Conservation (phyloP, 306 rosid genomes). For the Biancaea sappan region DNA sequence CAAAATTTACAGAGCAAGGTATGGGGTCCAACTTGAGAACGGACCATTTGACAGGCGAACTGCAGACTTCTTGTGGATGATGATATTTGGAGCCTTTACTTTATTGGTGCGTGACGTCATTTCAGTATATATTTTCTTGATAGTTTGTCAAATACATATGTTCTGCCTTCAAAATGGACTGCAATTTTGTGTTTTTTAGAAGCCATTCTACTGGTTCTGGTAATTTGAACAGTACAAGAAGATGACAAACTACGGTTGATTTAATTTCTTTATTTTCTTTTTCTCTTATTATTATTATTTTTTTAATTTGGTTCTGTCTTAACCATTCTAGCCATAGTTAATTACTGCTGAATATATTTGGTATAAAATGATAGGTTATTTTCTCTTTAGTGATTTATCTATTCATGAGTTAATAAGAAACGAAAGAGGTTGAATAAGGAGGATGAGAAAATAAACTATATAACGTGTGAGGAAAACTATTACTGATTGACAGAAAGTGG, state of each 20-base stretch:
- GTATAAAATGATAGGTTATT: background rate
- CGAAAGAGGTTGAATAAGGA: background rate
- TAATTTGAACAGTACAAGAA: slow-evolving; percentile 9
- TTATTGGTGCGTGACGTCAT: slow-evolving; percentile 61
- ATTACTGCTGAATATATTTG: background rate
- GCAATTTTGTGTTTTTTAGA: background rate
- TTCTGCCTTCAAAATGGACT: slow-evolving; percentile 27
- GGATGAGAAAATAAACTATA: slow-evolving; percentile 25
- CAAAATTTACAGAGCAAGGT: slow-evolving; percentile 68
- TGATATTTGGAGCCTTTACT: slow-evolving; percentile 76
- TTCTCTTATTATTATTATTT: background rate
- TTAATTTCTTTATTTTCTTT: background rate
- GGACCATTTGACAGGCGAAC: slow-evolving; percentile 89
- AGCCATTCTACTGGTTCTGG: background rate
- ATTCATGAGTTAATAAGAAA: slow-evolving; percentile 22
- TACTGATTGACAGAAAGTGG: slow-evolving; percentile 19
- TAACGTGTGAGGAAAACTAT: slow-evolving; percentile 8
- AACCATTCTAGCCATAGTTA: background rate
- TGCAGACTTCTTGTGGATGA: slow-evolving; percentile 98
- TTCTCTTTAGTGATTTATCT: slow-evolving; percentile 9
- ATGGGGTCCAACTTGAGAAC: slow-evolving; percentile 95
- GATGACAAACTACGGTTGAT: slow-evolving; percentile 15
- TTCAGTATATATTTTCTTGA: slow-evolving; percentile 8
- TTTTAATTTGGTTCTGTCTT: background rate
- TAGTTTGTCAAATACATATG: slow-evolving; percentile 4